Percentiles rank a stretch among this genome's conserved stretches.
These are phyloP conservation scores for Candida ponderosae DNA, from an alignment of 805 yeast genomes.

Conservation along the genomic window DNA sequence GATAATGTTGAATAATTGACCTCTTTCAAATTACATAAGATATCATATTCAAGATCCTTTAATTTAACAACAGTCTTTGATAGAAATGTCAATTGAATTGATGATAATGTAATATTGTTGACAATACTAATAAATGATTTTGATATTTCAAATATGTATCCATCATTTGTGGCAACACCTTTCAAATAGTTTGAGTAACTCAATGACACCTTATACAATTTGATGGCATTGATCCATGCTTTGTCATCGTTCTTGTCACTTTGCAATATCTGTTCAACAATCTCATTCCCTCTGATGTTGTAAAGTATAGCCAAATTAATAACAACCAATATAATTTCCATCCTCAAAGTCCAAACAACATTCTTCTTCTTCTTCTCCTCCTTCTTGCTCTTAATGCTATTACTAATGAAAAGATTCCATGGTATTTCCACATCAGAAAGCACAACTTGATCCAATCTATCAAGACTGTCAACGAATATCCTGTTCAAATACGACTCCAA, in stretches of 20 bases:
- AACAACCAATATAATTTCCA: constrained; percentile 12
- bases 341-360: constrained; percentile 9
- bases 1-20: constrained; percentile 31
- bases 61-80: constrained; percentile 21
- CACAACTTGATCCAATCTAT: not conserved
- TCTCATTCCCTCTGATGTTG: constrained; percentile 7
- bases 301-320: constrained; percentile 8
- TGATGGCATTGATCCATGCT: constrained; percentile 12
- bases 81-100: constrained; percentile 22
- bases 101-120: constrained; percentile 9
- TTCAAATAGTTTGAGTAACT: constrained; percentile 9
- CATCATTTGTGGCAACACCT: not conserved
- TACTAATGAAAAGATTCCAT: constrained; percentile 8
- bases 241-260: constrained; percentile 1
- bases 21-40: constrained; percentile 14
- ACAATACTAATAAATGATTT: constrained; percentile 3
- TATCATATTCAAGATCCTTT: constrained; percentile 12
- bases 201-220: constrained; percentile 12
- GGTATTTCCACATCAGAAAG: constrained; percentile 4
- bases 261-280: constrained; percentile 1
- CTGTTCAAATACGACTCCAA: constrained; percentile 6
- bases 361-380: not conserved
- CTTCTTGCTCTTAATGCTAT: not conserved
- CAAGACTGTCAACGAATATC: constrained; percentile 2
- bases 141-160: constrained; percentile 6